Conservation (phyloP, 1,284 basidiomycete genomes). For the Phylloporus sp. region DNA sequence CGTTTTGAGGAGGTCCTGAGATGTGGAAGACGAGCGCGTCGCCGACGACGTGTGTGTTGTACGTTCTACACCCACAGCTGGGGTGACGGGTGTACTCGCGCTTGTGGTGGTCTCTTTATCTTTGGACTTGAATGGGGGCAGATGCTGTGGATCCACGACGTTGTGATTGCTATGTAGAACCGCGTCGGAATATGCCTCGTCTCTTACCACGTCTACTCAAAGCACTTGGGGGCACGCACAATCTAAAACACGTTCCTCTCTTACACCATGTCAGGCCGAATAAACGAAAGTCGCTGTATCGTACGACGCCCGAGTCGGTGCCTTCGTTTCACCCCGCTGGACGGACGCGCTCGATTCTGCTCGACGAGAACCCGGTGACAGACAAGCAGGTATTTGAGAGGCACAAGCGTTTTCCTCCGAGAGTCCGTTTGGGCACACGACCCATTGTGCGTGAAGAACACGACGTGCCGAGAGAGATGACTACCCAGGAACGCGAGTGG, state of each 20-base stretch:
- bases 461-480: constrained; percentile 60
- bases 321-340: constrained; percentile 49
- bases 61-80: constrained; percentile 82
- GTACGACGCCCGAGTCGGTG: constrained; percentile 36
- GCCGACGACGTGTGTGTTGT: constrained; percentile 68
- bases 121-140: constrained; percentile 38
- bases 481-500: constrained; percentile 60
- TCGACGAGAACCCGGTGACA: constrained; percentile 59
- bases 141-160: constrained; percentile 29
- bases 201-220: constrained; percentile 63
- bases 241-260: constrained; percentile 15
- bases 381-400: constrained; percentile 48
- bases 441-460: constrained; percentile 25
- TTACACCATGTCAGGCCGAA: constrained; percentile 12
- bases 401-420: constrained; percentile 63
- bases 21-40: constrained; percentile 66
- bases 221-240: constrained; percentile 40
- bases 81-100: constrained; percentile 44
- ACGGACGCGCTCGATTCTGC: constrained; percentile 58
- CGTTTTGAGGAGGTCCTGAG: constrained; percentile 70
- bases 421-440: constrained; percentile 36
- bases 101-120: constrained; percentile 24
- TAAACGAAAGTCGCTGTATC: constrained; percentile 42
- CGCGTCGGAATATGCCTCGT: constrained; percentile 54
- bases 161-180: constrained; percentile 25